Percentiles rank a stretch among this genome's conserved stretches.
Conservation (phyloP, 2,329 filamentous ascomycete species). For the Fonsecaea monophora region DNA sequence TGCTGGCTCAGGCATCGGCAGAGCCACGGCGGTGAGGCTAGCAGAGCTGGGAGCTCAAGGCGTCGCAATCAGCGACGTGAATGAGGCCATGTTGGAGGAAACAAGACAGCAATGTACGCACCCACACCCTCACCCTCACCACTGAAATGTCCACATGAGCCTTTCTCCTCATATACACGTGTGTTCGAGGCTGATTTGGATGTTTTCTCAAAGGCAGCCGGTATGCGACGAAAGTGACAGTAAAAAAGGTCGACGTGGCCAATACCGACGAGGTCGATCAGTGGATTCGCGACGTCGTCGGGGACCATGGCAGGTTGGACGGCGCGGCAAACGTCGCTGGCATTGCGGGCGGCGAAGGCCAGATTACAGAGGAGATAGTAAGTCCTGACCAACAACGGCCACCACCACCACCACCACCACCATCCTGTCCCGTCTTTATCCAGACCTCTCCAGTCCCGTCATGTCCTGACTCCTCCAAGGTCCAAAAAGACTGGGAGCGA, state of each 20-base stretch:
- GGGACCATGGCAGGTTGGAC: conserved; percentile 26
- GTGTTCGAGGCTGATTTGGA: no score
- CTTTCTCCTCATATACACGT: not conserved
- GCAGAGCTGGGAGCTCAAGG: conserved; percentile 8
- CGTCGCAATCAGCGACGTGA: conserved; percentile 19
- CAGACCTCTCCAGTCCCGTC: no score
- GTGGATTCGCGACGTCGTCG: conserved; percentile 28
- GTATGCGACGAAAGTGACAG: conserved; percentile 10
- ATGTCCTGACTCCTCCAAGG: not conserved
- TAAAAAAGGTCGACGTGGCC: conserved; percentile 29
- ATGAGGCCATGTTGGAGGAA: conserved; percentile 18
- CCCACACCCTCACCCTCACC: no score
- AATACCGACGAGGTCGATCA: conserved; percentile 25
- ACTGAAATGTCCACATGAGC: not conserved
- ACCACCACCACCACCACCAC: no score
- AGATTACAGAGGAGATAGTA: conserved; percentile 25
- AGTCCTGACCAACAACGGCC: not conserved
- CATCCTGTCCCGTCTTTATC: no score
- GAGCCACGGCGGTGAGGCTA: no score
- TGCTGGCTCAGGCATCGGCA: no score
- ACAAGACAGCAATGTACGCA: conserved; percentile 21
- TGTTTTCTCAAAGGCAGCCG: conserved; percentile 3
- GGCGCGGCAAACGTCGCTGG: conserved; percentile 36
- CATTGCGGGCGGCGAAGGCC: conserved; percentile 22
- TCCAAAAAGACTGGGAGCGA: conserved; percentile 23